phyloP scores from a whole-genome alignment of 768 basidiomycete genomes.

The Xerocomellus chrysenteron region DNA sequence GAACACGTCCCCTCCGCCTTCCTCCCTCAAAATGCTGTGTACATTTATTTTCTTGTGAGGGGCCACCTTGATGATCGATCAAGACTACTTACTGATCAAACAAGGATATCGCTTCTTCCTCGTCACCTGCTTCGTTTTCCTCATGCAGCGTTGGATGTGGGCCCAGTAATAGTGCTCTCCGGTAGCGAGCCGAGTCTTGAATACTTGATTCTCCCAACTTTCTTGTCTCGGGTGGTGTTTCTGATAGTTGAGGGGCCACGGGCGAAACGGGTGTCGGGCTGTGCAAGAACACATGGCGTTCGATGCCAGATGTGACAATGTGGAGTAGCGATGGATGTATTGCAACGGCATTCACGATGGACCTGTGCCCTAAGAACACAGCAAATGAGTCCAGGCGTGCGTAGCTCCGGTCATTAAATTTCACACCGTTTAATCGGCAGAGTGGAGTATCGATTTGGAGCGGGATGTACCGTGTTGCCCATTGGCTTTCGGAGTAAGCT shows the following conservation, averaged over 20 bases:
- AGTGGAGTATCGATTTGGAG: constrained; percentile 61
- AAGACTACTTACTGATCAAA: constrained; percentile 69
- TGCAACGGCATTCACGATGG: constrained; percentile 72
- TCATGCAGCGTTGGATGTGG: constrained; percentile 29
- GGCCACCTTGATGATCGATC: neutral
- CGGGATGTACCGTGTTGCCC: constrained; percentile 53
- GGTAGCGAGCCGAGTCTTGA: constrained; percentile 37
- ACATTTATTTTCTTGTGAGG: constrained; percentile 11
- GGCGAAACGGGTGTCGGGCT: constrained; percentile 63
- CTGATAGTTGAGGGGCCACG: constrained; percentile 41
- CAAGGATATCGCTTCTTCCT: constrained; percentile 54
- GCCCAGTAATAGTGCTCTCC: constrained; percentile 36
- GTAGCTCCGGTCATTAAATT: neutral
- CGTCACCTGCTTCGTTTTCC: constrained; percentile 37
- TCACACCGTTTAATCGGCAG: constrained; percentile 55
- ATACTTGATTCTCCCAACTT: constrained; percentile 35
- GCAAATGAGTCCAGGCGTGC: constrained; percentile 1
- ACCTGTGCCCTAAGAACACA: constrained; percentile 55
- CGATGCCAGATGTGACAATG: constrained; percentile 71
- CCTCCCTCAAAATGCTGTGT: constrained; percentile 55
- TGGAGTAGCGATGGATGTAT: constrained; percentile 72
- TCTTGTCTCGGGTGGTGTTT: constrained; percentile 51
- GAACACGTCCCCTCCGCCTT: constrained; percentile 60
- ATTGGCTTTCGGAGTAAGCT: constrained; percentile 48
- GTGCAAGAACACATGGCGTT: constrained; percentile 67